Evolutionary conservation across 352 stramenopile genomes (phyloP), one percentile per base, ranked within the genome.

Genomic region (Globisporangium takayamanum): DNA sequence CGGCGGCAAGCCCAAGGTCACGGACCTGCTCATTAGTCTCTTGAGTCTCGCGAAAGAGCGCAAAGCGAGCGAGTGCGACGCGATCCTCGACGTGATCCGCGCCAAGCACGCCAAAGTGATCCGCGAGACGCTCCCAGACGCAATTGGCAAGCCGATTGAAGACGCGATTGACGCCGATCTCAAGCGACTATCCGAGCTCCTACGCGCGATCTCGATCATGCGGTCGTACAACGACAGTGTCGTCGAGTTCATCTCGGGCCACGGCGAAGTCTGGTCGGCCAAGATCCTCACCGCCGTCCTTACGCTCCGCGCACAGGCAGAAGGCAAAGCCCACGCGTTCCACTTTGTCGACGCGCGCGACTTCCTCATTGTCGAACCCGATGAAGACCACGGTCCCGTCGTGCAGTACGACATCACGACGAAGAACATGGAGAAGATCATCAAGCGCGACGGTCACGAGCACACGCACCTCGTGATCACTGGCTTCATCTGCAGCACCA

Each of bases 1-100:
- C 73, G 95, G 95, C 55, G 95, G 94, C 50, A 98, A 98, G 68
- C 94, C 94, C 55, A 98, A 99, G 71, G 85, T 97, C 52, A 98
- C 94, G 4, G 94, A 98, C 78, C 72, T 98, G 69, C 83, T 99
- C 50, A 91, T 99, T 62, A 76, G 83, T 28, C 75, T 95, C 52
- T 89, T 98, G 15, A 65, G 80, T 51, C 70, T 95, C 44, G 93
- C 94, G 48, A 95, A 96, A 59, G 70, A 82, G 64, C 83, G 88
- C 57, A 77, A 97, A 55, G 63, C 78, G 6, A 54, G 68, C n/a
- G 68, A 79, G 60, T 89, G 89, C 45, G 62, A 95, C 39, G 68
- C 64, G 14, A 84, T 89, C 57, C 62, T 98, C 28, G 63, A 82
- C 47, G 66, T 67, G 7, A 83, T 97, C 55, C 66, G 82, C 54